Evolutionary conservation across 768 basidiomycete species (phyloP), one percentile per base, ranked within the genome.

Genomic region (Lactifluus echinatus): DNA sequence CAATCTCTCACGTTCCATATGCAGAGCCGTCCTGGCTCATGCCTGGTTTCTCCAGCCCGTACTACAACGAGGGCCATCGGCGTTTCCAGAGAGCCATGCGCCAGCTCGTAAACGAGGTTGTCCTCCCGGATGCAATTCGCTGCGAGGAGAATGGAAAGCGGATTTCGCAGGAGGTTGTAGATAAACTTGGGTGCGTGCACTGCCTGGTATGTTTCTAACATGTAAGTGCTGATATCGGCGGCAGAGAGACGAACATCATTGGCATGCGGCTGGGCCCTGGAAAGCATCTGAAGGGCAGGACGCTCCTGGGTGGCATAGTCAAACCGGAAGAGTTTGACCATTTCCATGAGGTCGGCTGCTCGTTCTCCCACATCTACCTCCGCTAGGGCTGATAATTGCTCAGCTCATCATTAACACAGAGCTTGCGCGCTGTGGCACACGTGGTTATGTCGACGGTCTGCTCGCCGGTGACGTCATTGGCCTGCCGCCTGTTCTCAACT

Each of bases 221-320:
- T 6, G 19, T 21, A 8, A 8, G 17, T 21, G 45, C 50, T 33
- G 51, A n/a, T 33, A 10, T 44, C 21, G 47, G 19, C 2, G 24
- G 11, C 64, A 92, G 90, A 23, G 84, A 85, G 63, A 71, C 77
- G 57, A 87, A 91, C 69, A 75, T 94, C 42, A 83, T 90, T 50
- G 85, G 89, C 7, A 94, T 96, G 92, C 82, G 93, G 4, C 77
- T 93, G 51, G 93, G 93, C 2, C 93, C 92, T 2, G 90, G 89
- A 19, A 89, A 90, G 69, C 90, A 94, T 67, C 78, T 96, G 21
- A 74, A 87, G 66, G 91, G 93, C 0, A 77, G 81, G 37, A 80
- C 74, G 11, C 72, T 96, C 1, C 82, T 93, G 71, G 86, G 82
- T 26, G 92, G 91, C 11, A 70, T 82, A 19, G 78, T 90, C 44